phyloP scores from a whole-genome alignment of 495 filamentous ascomycete species.

The Hypoxylon lienhwacheense region DNA sequence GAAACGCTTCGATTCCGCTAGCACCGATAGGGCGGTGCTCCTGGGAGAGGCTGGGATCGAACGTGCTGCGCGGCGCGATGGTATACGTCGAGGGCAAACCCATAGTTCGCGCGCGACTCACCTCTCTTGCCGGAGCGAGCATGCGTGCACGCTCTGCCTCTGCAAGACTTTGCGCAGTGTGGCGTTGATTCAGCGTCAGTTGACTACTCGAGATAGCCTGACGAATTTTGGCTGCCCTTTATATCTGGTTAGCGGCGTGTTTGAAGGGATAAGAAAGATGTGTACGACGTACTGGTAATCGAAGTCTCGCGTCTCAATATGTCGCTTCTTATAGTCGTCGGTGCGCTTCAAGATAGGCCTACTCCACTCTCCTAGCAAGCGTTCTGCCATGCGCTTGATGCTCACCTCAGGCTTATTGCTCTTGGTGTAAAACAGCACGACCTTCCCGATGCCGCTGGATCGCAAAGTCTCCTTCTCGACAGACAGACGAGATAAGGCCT shows the following conservation, averaged over 20 bases:
- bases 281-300: conserved; percentile 51
- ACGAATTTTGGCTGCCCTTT: conserved; percentile 55
- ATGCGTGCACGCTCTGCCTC: conserved; percentile 69
- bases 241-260: conserved; percentile 32
- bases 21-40: conserved; percentile 66
- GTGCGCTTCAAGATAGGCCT: conserved; percentile 91
- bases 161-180: conserved; percentile 45
- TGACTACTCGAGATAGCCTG: conserved; percentile 47
- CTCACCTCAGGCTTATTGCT: conserved; percentile 79
- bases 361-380: conserved; percentile 90
- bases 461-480: conserved; percentile 88
- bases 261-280: conserved; percentile 40
- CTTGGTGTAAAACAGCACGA: conserved; percentile 94
- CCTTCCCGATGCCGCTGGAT: conserved; percentile 91
- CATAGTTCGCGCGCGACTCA: conserved; percentile 72
- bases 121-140: conserved; percentile 67
- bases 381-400: conserved; percentile 93
- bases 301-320: conserved; percentile 57
- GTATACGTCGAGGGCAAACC: conserved; percentile 76
- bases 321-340: conserved; percentile 87
- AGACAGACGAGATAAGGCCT: conserved; percentile 72
- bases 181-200: conserved; percentile 50
- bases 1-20: conserved; percentile 77
- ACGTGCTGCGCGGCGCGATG: conserved; percentile 69
- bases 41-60: conserved; percentile 44